Base-by-base conservation (phyloP, 192 early-diverging fungal species). In the Linnemannia elongata region DNA sequence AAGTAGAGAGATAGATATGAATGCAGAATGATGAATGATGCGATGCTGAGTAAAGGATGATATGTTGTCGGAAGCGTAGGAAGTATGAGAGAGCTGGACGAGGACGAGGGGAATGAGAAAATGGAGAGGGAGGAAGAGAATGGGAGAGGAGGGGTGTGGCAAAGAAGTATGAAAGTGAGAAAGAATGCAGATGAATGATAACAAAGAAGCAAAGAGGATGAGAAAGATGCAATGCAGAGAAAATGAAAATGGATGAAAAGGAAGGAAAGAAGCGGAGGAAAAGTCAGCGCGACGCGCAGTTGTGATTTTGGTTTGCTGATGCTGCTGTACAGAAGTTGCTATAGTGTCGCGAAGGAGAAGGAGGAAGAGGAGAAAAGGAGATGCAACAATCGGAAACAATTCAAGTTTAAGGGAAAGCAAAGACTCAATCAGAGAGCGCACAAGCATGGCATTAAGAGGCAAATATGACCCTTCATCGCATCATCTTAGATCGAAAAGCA, bases 121-220 rank as follows among this genome's bases (percentile, higher is more conserved):
- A n/a, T n/a, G n/a, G n/a, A 24, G 52, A 24, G 35, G 33, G 35
- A 44, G 41, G 70, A 49, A 42, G 44, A 8, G 39, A 22, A 30
- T 73, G 24, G 24, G 33, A 69, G 36, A 69, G 36, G 33, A n/a
- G 20, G 30, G 69, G 17, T 6, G 13, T 33, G 69, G 15, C 17
- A 38, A 69, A 33, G 10, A 30, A 68, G n/a, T 6, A 63, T 7
- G 27, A 35, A 68, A 9, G 66, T 52, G 49, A 49, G 44, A 20
- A 52, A 22, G 18, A 20, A 52, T 52, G 49, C 49, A 22, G 22
- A 22, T 6, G 17, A 52, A 52, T 18, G 22, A 49, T 4, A 15
- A 49, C 3, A 18, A 49, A 49, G 17, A 49, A 49, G 47, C n/a
- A 69, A 72, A 60, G 72, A 72, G 69, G 76, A 39, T 57, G 44